Base-by-base conservation (phyloP, 1,284 basidiomycete species). In the Leccinum griseonigrum region DNA sequence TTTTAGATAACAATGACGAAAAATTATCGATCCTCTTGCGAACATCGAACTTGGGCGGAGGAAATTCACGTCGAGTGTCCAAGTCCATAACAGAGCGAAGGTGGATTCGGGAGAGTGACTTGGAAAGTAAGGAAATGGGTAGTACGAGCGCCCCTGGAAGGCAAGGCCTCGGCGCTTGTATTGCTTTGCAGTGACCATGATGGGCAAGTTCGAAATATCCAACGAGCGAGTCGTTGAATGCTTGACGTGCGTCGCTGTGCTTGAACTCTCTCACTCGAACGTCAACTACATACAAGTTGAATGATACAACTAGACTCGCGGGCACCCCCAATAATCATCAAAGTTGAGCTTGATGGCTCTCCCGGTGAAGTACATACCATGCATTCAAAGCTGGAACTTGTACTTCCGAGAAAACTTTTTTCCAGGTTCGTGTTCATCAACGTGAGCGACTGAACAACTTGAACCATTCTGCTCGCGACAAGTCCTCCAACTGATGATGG, bases 11-110 rank as follows among this genome's bases (percentile, higher is more conserved):
- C 46, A 68, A 57, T 3, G 62, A 57, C 0, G 67, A 70, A 60
- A 69, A 74, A 18, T 48, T 58, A 22, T 69, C 71, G 40, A 73
- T 71, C 68, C 32, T 64, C 5, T 22, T 46, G 3, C 69, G 60
- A 54, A 73, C 68, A 10, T 73, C 61, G 54, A 70, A 66, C 43
- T 67, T 56, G 11, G 61, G 36, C 1, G 7, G 6, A 16, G 61
- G 60, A 51, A 56, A 59, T 16, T 51, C 34, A 5, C 9, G 31
- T 26, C 29, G 60, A 52, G 40, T 50, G 18, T 57, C 61, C 28
- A 58, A 50, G n/a, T 59, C 65, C 69, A 73, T 74, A 11, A 18
- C 46, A 22, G 40, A 36, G 16, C 11, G 26, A 11, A 13, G 11
- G n/a, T 55, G 11, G n/a, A 29, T 22, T 14, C 16, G 51, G 26